These are phyloP conservation scores for Suillus decipiens DNA, from an alignment of 768 basidiomycete species.

Conservation along the genomic window DNA sequence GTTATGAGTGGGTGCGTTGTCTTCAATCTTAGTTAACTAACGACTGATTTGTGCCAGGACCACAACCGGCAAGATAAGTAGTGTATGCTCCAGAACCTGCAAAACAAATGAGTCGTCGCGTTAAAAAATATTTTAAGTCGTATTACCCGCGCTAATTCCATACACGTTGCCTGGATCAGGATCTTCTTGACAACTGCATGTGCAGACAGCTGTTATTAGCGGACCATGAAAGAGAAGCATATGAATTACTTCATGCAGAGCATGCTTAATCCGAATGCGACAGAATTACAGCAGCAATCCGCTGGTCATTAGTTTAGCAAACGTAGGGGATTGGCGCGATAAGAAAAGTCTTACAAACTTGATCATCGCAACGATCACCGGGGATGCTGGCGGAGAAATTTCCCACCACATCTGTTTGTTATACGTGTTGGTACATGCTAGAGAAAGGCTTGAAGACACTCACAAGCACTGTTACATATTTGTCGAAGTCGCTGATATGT, in stretches of 20 bases:
- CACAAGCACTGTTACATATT: conserved; percentile 22
- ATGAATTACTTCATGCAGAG: conserved; percentile 25
- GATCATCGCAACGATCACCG: conserved; percentile 6
- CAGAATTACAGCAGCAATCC: conserved; percentile 26
- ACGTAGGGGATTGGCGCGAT: background rate
- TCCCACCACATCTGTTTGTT: conserved; percentile 3
- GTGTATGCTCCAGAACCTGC: conserved; percentile 22
- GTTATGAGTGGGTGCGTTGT: background rate
- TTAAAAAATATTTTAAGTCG: background rate
- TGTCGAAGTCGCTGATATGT: conserved; percentile 26
- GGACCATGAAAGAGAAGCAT: background rate
- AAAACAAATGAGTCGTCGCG: conserved; percentile 4
- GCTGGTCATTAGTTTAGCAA: conserved; percentile 5
- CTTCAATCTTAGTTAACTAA: conserved; percentile 1
- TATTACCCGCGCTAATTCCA: conserved; percentile 10
- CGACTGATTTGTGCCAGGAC: conserved; percentile 9
- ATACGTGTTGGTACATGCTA: background rate
- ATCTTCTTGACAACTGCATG: conserved; percentile 22
- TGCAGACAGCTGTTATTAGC: background rate
- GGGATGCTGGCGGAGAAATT: background rate
- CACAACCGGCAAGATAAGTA: conserved; percentile 15
- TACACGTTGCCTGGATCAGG: conserved; percentile 7
- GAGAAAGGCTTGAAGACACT: conserved; percentile 3
- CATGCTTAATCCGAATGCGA: conserved; percentile 26
- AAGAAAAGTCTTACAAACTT: conserved; percentile 4